Conservation (phyloP, 805 yeast species). For the Lipomyces sp. region DNA sequence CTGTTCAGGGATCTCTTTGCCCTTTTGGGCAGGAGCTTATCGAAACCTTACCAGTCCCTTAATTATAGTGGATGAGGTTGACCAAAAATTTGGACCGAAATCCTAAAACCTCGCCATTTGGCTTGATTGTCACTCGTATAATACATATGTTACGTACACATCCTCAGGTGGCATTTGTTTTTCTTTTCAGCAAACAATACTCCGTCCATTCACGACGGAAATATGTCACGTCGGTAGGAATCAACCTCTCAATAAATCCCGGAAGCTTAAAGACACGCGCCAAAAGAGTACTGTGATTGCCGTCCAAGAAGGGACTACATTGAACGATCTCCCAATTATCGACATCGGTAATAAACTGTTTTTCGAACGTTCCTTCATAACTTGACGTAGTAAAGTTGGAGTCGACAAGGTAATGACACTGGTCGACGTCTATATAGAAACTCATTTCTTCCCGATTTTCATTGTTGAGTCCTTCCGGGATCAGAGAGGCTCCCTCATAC, state of each 20-base stretch:
- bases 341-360: conserved; percentile 22
- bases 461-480: conserved; percentile 76
- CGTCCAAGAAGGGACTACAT: conserved; percentile 26
- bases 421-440: conserved; percentile 51
- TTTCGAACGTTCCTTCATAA: conserved; percentile 19
- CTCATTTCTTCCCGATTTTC: conserved; percentile 66
- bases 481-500: conserved; percentile 45
- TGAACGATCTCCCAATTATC: conserved; percentile 25
- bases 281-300: conserved; percentile 20
- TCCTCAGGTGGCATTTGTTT: background rate
- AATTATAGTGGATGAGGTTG: too few species aligned
- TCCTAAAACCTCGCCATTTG: background rate
- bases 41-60: background rate
- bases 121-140: background rate
- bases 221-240: conserved; percentile 15
- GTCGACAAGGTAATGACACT: conserved; percentile 77
- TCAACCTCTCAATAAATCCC: conserved; percentile 17
- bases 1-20: background rate
- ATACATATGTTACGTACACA: background rate
- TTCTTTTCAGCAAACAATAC: conserved; percentile 25
- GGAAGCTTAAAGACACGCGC: conserved; percentile 33
- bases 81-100: too few species aligned
- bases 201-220: conserved; percentile 22
- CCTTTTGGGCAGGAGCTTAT: background rate
- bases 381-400: conserved; percentile 26